phyloP scores from a whole-genome alignment of 768 basidiomycete species.

The Galerina marginata region DNA sequence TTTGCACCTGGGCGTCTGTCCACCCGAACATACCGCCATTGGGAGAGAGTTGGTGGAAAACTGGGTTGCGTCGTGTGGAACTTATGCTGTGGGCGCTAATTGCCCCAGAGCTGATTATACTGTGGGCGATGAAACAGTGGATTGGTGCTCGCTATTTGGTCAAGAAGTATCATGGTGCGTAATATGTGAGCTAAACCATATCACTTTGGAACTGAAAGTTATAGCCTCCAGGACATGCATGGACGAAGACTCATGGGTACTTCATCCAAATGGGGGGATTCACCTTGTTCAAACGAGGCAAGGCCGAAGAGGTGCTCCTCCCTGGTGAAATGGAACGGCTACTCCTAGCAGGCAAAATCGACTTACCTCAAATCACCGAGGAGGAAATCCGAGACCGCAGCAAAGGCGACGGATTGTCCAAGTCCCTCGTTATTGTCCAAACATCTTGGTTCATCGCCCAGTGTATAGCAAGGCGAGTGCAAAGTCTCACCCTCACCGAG shows the following conservation, averaged over 20 bases:
- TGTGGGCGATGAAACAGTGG: conserved; percentile 1
- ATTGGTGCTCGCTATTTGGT: not conserved
- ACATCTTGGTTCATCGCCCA: conserved; percentile 38
- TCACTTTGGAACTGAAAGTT: too few species aligned
- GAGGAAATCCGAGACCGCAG: conserved; percentile 16
- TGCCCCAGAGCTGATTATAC: not conserved
- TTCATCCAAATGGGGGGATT: conserved; percentile 22
- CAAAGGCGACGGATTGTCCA: conserved; percentile 33
- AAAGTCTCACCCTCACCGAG: conserved; percentile 30
- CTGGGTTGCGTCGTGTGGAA: not conserved
- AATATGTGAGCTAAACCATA: too few species aligned
- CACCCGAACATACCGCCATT: not conserved
- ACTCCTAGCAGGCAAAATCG: not conserved
- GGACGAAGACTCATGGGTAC: conserved; percentile 15
- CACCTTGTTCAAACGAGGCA: conserved; percentile 1
- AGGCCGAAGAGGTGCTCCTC: not conserved
- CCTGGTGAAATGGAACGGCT: conserved; percentile 15
- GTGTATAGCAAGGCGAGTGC: conserved; percentile 22
- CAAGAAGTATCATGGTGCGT: not conserved
- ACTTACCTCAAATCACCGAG: conserved; percentile 7
- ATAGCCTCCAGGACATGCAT: not conserved
- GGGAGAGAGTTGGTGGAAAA: not conserved
- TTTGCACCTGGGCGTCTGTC: not conserved
- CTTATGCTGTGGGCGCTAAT: not conserved
- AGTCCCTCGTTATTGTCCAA: conserved; percentile 33